Conservation (phyloP, 106 monocot species). For the Platanthera zijinensis region DNA sequence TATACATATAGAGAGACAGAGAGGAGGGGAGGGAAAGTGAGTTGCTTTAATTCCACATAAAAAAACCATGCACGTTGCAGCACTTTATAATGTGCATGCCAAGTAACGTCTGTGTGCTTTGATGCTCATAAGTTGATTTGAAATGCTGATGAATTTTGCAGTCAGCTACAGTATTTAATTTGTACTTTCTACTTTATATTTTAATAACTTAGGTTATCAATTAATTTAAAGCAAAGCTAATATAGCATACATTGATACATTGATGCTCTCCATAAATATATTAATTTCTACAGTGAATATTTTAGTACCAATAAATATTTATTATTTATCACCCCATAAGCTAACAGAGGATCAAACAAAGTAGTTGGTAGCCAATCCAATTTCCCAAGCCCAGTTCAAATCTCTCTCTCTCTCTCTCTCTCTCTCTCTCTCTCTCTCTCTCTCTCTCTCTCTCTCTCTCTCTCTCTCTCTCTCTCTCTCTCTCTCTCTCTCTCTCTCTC, state of each 20-base stretch:
- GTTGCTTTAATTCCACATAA: too few species aligned
- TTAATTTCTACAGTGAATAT: too few species aligned
- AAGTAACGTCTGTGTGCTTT: too few species aligned
- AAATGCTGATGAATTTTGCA: background rate
- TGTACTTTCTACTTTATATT: background rate
- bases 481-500: background rate
- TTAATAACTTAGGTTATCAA: background rate
- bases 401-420: background rate
- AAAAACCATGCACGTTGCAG: too few species aligned
- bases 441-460: too few species aligned
- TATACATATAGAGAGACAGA: too few species aligned
- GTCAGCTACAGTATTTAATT: background rate
- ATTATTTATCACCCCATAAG: background rate
- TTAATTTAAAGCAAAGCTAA: too few species aligned
- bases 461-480: background rate
- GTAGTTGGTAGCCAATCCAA: background rate
- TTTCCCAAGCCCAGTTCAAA: background rate
- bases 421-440: background rate
- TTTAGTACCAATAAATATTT: background rate
- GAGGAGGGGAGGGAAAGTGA: too few species aligned
- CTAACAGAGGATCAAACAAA: slow-evolving; percentile 4
- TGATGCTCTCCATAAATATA: too few species aligned
- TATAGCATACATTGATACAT: too few species aligned
- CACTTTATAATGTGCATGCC: too few species aligned
- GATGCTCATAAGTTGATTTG: background rate